Percentiles rank a stretch among this genome's conserved stretches.
Evolutionary conservation across 2,329 filamentous ascomycete species (phyloP).

Genomic region (Huntiella abstrusa): DNA sequence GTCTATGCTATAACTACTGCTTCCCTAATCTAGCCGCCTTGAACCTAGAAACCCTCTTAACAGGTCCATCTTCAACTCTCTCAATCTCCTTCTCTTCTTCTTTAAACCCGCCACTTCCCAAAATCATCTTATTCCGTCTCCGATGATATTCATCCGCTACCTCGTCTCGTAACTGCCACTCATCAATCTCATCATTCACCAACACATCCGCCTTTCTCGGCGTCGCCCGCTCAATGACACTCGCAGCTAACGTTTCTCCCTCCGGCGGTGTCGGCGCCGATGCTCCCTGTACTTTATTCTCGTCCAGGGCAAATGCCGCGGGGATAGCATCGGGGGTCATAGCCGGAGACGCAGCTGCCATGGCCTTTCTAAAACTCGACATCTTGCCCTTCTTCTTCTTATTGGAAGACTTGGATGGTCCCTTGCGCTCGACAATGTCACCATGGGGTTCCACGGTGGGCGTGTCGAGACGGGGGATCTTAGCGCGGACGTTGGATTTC

Average conservation of each 20-base stretch:
- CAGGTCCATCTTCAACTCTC: conserved; percentile 48
- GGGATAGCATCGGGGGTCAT: conserved; percentile 9
- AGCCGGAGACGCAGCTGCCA: conserved; percentile 5
- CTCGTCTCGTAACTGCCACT: conserved; percentile 50
- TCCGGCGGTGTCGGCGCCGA: conserved; percentile 20
- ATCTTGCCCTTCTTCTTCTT: conserved; percentile 16
- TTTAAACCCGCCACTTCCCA: conserved; percentile 65
- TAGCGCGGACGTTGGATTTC: conserved; percentile 4
- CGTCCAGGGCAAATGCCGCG: conserved; percentile 5
- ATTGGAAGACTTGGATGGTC: conserved; percentile 11
- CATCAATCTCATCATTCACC: conserved; percentile 24
- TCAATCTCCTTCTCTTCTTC: conserved; percentile 50
- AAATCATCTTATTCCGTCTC: conserved; percentile 65
- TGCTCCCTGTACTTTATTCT: conserved; percentile 21
- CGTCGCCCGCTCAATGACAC: conserved; percentile 35
- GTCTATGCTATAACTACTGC: conserved; percentile 19
- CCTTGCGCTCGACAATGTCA: conserved; percentile 32
- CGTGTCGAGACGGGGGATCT: conserved; percentile 12
- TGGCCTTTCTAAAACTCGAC: conserved; percentile 34
- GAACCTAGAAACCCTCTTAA: conserved; percentile 51
- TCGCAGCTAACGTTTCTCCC: conserved; percentile 38
- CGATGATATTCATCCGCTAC: conserved; percentile 69
- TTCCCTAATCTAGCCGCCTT: conserved; percentile 47
- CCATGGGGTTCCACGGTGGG: conserved; percentile 27
- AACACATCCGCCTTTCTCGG: conserved; percentile 10